phyloP scores from a whole-genome alignment of 805 yeast genomes.

The Yamadazyma kitorensis region DNA sequence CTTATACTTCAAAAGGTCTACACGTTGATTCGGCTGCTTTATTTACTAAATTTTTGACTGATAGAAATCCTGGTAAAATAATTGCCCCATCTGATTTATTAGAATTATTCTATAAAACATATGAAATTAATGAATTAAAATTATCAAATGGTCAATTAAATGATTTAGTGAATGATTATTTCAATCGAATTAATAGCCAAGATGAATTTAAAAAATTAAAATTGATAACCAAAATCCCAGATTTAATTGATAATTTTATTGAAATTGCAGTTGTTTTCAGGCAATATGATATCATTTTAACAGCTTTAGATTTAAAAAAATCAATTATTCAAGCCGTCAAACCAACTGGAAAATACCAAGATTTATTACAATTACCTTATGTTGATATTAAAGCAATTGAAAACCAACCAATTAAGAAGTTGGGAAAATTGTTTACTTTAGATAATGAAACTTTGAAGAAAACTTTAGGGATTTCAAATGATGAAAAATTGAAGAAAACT shows the following conservation, averaged over 20 bases:
- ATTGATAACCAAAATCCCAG: constrained; percentile 62
- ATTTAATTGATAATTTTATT: constrained; percentile 64
- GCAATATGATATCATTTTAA: constrained; percentile 59
- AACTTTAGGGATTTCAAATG: constrained; percentile 53
- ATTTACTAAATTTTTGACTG: constrained; percentile 69
- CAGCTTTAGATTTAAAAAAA: constrained; percentile 65
- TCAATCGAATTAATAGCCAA: constrained; percentile 45
- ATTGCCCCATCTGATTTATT: constrained; percentile 57
- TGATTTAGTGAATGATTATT: constrained; percentile 56
- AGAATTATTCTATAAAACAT: constrained; percentile 60
- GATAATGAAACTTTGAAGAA: constrained; percentile 51
- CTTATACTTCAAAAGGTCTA: constrained; percentile 78
- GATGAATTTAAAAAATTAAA: constrained; percentile 44
- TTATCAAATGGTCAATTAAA: constrained; percentile 29
- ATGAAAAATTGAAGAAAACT: constrained; percentile 44
- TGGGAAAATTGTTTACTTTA: constrained; percentile 67
- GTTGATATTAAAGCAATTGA: constrained; percentile 50
- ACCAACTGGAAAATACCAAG: constrained; percentile 51
- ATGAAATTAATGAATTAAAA: constrained; percentile 55
- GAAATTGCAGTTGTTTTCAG: constrained; percentile 83
- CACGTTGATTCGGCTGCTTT: constrained; percentile 79
- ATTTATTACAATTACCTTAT: constrained; percentile 78
- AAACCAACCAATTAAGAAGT: constrained; percentile 47
- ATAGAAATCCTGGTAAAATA: constrained; percentile 67
- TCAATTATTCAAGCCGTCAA: constrained; percentile 74